Conservation (phyloP, 148 eudicot genomes). For the Fagopyrum homotropicum region DNA sequence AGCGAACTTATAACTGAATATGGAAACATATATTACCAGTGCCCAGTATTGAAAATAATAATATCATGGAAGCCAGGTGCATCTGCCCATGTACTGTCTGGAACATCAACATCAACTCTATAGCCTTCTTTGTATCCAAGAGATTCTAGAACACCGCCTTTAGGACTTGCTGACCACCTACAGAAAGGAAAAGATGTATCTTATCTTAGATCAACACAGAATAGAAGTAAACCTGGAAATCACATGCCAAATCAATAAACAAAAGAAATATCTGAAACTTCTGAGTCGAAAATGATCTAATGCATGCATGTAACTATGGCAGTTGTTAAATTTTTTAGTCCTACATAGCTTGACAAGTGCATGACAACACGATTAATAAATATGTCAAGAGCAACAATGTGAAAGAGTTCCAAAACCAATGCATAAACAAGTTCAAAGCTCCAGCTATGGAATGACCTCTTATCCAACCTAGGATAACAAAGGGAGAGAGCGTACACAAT, state of each 20-base stretch:
- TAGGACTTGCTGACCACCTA: conserved; percentile 70
- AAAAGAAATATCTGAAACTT: background rate
- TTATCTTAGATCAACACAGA: background rate
- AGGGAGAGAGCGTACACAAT: background rate
- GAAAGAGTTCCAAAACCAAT: background rate
- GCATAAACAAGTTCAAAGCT: conserved; percentile 2
- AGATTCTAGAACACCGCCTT: conserved; percentile 61
- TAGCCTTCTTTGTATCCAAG: conserved; percentile 90
- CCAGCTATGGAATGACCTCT: background rate
- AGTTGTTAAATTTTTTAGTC: background rate
- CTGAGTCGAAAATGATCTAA: background rate
- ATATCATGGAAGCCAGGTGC: conserved; percentile 82
- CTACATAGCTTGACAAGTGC: conserved; percentile 9
- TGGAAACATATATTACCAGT: conserved; percentile 48
- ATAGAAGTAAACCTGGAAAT: background rate
- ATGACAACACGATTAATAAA: background rate
- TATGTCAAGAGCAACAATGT: background rate
- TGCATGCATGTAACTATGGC: background rate
- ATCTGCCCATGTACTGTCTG: conserved; percentile 78
- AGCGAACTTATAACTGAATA: background rate
- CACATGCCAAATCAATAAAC: background rate
- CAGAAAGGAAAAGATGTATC: conserved; percentile 10
- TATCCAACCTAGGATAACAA: background rate
- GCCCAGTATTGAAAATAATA: conserved; percentile 86
- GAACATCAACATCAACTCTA: conserved; percentile 82